Base-by-base conservation (phyloP, 1,284 basidiomycete genomes). In the Apiotrichum brassicae region DNA sequence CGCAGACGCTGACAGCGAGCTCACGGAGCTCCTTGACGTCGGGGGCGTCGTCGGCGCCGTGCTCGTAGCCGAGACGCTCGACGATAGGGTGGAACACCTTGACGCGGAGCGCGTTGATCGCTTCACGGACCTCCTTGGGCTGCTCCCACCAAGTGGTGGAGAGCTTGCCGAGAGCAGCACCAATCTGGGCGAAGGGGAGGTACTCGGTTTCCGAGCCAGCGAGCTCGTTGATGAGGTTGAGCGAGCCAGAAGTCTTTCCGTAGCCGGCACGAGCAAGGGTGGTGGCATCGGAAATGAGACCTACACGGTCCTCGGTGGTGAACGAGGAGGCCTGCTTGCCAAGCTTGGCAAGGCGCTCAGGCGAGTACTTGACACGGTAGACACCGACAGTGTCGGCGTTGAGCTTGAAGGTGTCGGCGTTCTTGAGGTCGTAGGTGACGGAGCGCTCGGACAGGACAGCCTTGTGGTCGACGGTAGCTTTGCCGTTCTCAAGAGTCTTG, bases 341-440 rank as follows among this genome's bases (percentile, higher is more conserved):
- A 53, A 97, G 87, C 66, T 82, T 82, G 32, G 77, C 76, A 19
- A 95, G 79, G 32, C 87, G 81, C 61, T 88, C 85, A 26, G 87
- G 81, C 16, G 85, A 81, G 74, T 98, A 98, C 24, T 86, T 76
- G 28, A 95, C 91, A 43, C 92, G 87, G 72, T 51, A 97, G 63
- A 95, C 87, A 60, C 93, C 92, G 48, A 82, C 81, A 2, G 90
- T 92, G 47, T 85, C 86, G 14, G 84, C 85, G 68, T 97, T 98
- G 53, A 98, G 76, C 75, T 97, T 95, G 73, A 77, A 81, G 72
- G 82, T 86, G 67, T 73, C 82, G 4, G 80, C 82, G 66, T 87
- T 82, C 48, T 50, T 45, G 28, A 97, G 66, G 19, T 80, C 72
- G 60, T 90, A 81, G 33, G 76, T 78, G 43, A 78, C 79, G 71